These are phyloP conservation scores for Sclerotinia nivalis DNA, from an alignment of 2,329 filamentous ascomycete genomes.

Conservation along the genomic window DNA sequence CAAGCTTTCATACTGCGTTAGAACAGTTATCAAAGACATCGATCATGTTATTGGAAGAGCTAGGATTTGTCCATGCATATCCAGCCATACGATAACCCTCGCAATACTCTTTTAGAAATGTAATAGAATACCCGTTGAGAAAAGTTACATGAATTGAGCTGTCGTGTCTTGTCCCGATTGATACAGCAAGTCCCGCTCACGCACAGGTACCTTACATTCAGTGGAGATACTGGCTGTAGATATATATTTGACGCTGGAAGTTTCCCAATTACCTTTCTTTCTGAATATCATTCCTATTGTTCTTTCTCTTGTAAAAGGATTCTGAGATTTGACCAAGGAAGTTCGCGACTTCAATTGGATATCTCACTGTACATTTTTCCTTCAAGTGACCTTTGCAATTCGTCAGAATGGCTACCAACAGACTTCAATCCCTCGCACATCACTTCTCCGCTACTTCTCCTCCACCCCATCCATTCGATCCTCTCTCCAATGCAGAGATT, in stretches of 20 bases:
- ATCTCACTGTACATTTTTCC: neutral
- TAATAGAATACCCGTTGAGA: conserved; percentile 20
- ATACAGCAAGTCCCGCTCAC: conserved; percentile 37
- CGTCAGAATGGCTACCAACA: conserved; percentile 44
- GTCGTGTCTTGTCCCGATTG: conserved; percentile 34
- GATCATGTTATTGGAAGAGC: neutral
- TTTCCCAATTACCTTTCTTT: conserved; percentile 22
- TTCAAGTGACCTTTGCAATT: neutral
- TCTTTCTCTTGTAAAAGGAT: neutral
- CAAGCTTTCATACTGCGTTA: neutral
- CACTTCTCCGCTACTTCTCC: conserved; percentile 58
- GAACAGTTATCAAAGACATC: conserved; percentile 9
- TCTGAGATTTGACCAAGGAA: neutral
- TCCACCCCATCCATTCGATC: conserved; percentile 73
- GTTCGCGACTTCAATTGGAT: neutral
- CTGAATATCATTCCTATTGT: conserved; percentile 12
- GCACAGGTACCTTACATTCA: conserved; percentile 16
- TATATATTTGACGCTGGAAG: conserved; percentile 26
- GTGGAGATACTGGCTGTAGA: conserved; percentile 25
- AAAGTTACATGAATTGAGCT: conserved; percentile 2
- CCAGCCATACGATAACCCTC: neutral
- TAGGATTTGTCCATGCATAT: neutral
- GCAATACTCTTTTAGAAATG: neutral
- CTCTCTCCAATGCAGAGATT: conserved; percentile 72
- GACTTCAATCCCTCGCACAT: conserved; percentile 62